Conservation (phyloP, 192 early-diverging fungal species). For the Allomyces javanicus region DNA sequence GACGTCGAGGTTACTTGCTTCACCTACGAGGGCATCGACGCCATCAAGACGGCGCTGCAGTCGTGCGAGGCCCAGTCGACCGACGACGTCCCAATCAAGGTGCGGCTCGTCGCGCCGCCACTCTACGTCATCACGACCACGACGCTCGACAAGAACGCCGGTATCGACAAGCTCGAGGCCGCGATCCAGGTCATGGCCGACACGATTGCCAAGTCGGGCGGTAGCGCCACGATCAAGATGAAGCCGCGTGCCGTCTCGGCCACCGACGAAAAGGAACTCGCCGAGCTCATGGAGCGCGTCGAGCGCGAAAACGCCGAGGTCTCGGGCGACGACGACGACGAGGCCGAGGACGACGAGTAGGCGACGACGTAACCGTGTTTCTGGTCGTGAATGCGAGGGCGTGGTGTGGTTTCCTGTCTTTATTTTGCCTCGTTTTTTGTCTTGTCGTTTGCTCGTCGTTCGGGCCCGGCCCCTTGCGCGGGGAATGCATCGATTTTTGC, state of each 20-base stretch:
- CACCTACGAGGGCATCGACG: conserved; percentile 87
- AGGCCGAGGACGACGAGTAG: conserved; percentile 26
- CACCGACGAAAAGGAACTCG: conserved; percentile 84
- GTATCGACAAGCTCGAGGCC: conserved; percentile 73
- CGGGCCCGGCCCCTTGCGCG: too few relatives aligned
- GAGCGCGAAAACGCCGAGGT: conserved; percentile 86
- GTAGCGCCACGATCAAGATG: conserved; percentile 67
- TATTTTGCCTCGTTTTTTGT: too few relatives aligned
- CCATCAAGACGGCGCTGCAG: conserved; percentile 70
- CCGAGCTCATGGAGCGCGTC: conserved; percentile 63
- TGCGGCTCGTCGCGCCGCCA: conserved; percentile 82
- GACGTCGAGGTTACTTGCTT: conserved; percentile 89
- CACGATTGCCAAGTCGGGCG: conserved; percentile 47
- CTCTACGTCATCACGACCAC: conserved; percentile 80
- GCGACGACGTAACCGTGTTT: too few relatives aligned
- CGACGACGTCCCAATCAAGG: conserved; percentile 54
- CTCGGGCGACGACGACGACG: conserved; percentile 76
- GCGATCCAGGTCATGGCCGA: conserved; percentile 65
- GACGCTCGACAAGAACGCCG: conserved; percentile 60
- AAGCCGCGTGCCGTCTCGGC: conserved; percentile 79
- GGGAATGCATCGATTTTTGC: too few relatives aligned
- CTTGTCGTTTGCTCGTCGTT: too few relatives aligned
- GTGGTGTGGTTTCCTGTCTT: too few relatives aligned
- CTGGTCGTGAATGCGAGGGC: too few relatives aligned
- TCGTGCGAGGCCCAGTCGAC: conserved; percentile 70